phyloP scores from a whole-genome alignment of 495 filamentous ascomycete genomes.

The Penicillium odoratum region DNA sequence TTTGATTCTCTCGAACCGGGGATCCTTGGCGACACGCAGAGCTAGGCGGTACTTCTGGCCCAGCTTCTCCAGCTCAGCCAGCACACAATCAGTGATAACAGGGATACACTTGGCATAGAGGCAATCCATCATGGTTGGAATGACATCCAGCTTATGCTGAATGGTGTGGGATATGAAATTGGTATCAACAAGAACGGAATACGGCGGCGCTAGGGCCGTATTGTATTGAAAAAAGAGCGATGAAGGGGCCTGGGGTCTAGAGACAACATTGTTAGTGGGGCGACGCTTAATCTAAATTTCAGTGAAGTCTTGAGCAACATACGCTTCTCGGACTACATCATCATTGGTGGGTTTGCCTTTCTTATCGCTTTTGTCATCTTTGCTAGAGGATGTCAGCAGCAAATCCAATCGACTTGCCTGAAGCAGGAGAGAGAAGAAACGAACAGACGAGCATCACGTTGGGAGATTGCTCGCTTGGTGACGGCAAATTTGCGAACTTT shows the following conservation, averaged over 20 bases:
- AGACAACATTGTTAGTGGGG: background rate
- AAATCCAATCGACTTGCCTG: background rate
- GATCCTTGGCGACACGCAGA: constrained; percentile 86
- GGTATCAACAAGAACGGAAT: constrained; percentile 81
- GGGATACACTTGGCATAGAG: constrained; percentile 55
- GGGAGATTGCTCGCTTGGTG: constrained; percentile 32
- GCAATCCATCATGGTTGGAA: constrained; percentile 84
- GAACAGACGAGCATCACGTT: constrained; percentile 29
- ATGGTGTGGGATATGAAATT: constrained; percentile 94
- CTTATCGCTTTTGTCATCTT: constrained; percentile 60
- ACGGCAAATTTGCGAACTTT: constrained; percentile 65
- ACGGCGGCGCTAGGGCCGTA: constrained; percentile 85
- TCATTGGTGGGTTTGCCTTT: constrained; percentile 36
- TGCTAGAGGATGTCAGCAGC: constrained; percentile 61
- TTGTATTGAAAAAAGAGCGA: constrained; percentile 95
- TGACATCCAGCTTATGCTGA: constrained; percentile 81
- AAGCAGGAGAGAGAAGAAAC: constrained; percentile 1
- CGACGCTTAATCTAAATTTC: background rate
- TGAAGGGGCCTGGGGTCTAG: constrained; percentile 69
- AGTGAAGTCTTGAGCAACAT: background rate
- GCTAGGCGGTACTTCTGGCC: constrained; percentile 88
- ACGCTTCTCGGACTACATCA: constrained; percentile 42
- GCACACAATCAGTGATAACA: constrained; percentile 51
- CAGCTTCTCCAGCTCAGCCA: constrained; percentile 86
- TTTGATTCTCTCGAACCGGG: constrained; percentile 77